Conservation (phyloP, 768 basidiomycete genomes). For the Termitomyces sp. region DNA sequence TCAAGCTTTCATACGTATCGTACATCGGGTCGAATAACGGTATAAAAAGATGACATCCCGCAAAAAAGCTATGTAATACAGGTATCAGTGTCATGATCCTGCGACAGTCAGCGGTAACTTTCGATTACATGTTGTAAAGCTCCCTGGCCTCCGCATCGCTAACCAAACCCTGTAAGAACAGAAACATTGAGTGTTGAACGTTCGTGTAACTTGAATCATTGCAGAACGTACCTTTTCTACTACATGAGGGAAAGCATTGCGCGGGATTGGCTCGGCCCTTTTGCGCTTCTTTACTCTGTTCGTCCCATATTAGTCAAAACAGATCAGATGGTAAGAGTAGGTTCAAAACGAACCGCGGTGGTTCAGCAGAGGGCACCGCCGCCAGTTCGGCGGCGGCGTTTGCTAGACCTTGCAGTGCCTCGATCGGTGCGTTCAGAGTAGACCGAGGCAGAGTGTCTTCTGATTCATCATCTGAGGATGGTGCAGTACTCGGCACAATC, state of each 20-base stretch:
- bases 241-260: conserved; percentile 86
- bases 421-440: conserved; percentile 87
- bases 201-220: background rate
- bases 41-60: conserved; percentile 94
- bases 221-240: conserved; percentile 67
- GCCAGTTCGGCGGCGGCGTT: conserved; percentile 95
- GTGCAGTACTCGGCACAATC: conserved; percentile 78
- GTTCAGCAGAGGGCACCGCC: conserved; percentile 65
- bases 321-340: background rate
- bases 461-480: conserved; percentile 89
- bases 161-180: conserved; percentile 67
- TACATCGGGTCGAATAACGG: conserved; percentile 91
- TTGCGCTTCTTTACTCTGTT: conserved; percentile 80
- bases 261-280: conserved; percentile 77
- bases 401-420: conserved; percentile 90
- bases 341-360: conserved; percentile 50
- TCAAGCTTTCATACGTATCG: conserved; percentile 90
- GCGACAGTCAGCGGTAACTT: conserved; percentile 27
- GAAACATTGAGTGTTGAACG: background rate
- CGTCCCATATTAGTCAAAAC: conserved; percentile 10
- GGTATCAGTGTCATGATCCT: conserved; percentile 36
- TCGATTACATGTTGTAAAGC: conserved; percentile 82
- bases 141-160: conserved; percentile 84
- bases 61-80: conserved; percentile 73
- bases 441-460: conserved; percentile 85